Conservation (phyloP, 768 basidiomycete genomes). For the Tubosaeta brunneosetosa region DNA sequence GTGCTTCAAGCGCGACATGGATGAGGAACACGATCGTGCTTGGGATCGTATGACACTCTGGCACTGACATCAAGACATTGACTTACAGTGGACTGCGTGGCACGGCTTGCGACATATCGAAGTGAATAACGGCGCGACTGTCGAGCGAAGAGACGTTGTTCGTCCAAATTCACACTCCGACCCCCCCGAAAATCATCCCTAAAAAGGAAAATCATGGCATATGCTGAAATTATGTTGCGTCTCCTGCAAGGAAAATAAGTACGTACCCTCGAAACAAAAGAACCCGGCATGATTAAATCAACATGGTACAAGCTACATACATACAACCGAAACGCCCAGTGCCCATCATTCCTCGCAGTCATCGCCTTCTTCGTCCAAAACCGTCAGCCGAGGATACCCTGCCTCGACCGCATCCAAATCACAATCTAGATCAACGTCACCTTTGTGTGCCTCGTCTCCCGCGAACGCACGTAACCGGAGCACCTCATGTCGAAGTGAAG, state of each 20-base stretch:
- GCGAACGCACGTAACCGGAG: slow-evolving; percentile 44
- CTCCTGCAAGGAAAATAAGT: background rate
- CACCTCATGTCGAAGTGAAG: slow-evolving; percentile 61
- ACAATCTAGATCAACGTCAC: slow-evolving; percentile 25
- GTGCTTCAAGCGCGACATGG: slow-evolving; percentile 75
- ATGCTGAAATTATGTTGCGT: background rate
- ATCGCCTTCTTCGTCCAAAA: slow-evolving; percentile 33
- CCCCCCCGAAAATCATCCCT: slow-evolving; percentile 23
- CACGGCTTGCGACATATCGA: slow-evolving; percentile 15
- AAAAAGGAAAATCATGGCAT: slow-evolving; percentile 10
- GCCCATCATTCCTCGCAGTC: slow-evolving; percentile 23
- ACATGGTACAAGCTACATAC: slow-evolving; percentile 6
- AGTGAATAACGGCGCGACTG: background rate
- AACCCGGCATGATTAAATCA: slow-evolving; percentile 7
- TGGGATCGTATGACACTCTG: background rate
- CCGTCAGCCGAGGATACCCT: slow-evolving; percentile 12
- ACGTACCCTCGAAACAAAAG: background rate
- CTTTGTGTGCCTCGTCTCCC: slow-evolving; percentile 18
- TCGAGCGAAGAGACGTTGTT: background rate
- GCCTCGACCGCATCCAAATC: slow-evolving; percentile 30
- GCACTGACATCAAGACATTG: background rate
- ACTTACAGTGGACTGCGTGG: slow-evolving; percentile 42
- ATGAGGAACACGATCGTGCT: slow-evolving; percentile 71
- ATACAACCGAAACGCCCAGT: slow-evolving; percentile 1
- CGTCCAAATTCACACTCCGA: slow-evolving; percentile 19